Evolutionary conservation across 2,329 filamentous ascomycete genomes (phyloP).

Genomic region (Alternaria sp.): DNA sequence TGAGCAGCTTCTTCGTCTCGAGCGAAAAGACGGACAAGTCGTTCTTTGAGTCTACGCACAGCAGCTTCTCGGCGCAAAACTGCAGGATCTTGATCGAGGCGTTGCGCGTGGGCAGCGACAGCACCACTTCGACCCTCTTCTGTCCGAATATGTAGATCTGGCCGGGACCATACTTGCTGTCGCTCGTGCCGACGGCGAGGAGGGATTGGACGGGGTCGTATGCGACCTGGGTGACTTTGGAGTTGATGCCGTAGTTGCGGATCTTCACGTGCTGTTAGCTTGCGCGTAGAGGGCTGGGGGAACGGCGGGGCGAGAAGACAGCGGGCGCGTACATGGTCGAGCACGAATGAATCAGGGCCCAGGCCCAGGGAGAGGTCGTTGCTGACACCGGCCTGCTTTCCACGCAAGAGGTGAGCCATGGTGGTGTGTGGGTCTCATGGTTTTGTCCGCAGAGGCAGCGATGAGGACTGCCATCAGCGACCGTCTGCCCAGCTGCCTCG

Average conservation of each 20-base stretch:
- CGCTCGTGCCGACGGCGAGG: conserved; percentile 86
- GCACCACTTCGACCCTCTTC: conserved; percentile 75
- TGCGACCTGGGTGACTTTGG: conserved; percentile 74
- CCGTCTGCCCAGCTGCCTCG: conserved; percentile 12
- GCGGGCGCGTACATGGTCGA: conserved; percentile 72
- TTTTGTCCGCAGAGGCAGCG: conserved; percentile 19
- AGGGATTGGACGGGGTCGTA: conserved; percentile 96
- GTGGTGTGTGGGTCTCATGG: conserved; percentile 37
- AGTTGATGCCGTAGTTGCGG: conserved; percentile 63
- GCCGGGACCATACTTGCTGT: conserved; percentile 83
- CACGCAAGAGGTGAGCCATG: conserved; percentile 88
- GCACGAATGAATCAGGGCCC: conserved; percentile 75
- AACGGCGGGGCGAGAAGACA: conserved; percentile 23
- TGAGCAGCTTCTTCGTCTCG: conserved; percentile 68
- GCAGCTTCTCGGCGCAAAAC: conserved; percentile 84
- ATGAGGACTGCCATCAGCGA: conserved; percentile 14
- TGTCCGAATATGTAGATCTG: conserved; percentile 90
- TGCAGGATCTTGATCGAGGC: conserved; percentile 78
- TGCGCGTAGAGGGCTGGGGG: conserved; percentile 4
- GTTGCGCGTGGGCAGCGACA: conserved; percentile 69
- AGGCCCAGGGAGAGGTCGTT: conserved; percentile 88
- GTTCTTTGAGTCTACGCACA: conserved; percentile 85
- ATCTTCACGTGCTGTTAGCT: conserved; percentile 35
- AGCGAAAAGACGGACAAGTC: conserved; percentile 86
- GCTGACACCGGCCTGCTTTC: conserved; percentile 91